phyloP scores from a whole-genome alignment of 1,139 yeast species.

The Candida sanyaensis region DNA sequence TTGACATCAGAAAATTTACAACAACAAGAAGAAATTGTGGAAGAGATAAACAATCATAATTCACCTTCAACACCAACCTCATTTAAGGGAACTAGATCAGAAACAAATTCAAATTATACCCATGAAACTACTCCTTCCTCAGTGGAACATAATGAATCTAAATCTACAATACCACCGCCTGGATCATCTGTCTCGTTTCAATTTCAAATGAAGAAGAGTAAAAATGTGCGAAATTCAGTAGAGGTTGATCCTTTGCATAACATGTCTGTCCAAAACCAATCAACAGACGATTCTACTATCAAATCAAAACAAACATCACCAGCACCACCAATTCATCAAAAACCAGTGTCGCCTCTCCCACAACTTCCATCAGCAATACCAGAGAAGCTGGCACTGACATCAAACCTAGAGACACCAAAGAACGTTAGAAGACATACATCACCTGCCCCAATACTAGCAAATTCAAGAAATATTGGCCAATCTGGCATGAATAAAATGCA shows the following conservation, averaged over 20 bases:
- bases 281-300: slow-evolving; percentile 9
- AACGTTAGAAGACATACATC: slow-evolving; percentile 26
- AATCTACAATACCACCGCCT: slow-evolving; percentile 4
- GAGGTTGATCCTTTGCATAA: slow-evolving; percentile 11
- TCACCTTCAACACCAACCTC: slow-evolving; percentile 36
- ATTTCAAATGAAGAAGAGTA: background rate
- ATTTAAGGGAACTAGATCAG: slow-evolving; percentile 22
- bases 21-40: slow-evolving; percentile 6
- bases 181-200: slow-evolving; percentile 6
- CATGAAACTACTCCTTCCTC: slow-evolving; percentile 41
- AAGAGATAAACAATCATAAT: background rate
- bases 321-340: background rate
- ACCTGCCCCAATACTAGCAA: slow-evolving; percentile 14
- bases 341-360: background rate
- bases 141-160: slow-evolving; percentile 17
- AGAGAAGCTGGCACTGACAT: background rate
- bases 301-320: slow-evolving; percentile 1
- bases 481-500: background rate
- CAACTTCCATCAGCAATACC: background rate
- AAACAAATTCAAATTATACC: slow-evolving; percentile 19
- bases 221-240: slow-evolving; percentile 8
- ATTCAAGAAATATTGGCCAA: slow-evolving; percentile 1
- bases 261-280: background rate
- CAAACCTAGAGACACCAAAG: slow-evolving; percentile 8
- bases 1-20: slow-evolving; percentile 12